phyloP scores from a whole-genome alignment of 2,329 filamentous ascomycete species.

The Neonectria faginata region DNA sequence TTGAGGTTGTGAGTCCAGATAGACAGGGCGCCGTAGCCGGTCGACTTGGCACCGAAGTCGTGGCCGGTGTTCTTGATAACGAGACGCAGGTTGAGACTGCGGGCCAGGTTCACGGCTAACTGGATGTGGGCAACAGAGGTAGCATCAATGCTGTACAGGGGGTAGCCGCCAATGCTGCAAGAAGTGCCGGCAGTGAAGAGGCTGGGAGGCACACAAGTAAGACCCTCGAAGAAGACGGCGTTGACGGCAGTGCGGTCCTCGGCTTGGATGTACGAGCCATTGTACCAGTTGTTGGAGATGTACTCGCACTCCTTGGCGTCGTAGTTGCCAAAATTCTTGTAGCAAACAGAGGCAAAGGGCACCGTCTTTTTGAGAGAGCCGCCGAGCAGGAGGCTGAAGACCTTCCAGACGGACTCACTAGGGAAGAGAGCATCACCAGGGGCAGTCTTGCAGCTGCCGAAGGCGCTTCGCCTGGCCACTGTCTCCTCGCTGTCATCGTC shows the following conservation, averaged over 20 bases:
- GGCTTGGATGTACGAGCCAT: slow-evolving; percentile 36
- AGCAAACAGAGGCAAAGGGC: slow-evolving; percentile 50
- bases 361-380: slow-evolving; percentile 49
- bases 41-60: slow-evolving; percentile 67
- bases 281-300: slow-evolving; percentile 35
- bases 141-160: slow-evolving; percentile 56
- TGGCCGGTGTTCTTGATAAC: slow-evolving; percentile 64
- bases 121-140: slow-evolving; percentile 58
- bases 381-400: slow-evolving; percentile 49
- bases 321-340: slow-evolving; percentile 36
- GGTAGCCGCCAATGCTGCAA: slow-evolving; percentile 57
- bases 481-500: slow-evolving; percentile 27
- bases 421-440: slow-evolving; percentile 49
- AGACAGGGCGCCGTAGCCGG: slow-evolving; percentile 59
- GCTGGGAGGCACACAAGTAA: slow-evolving; percentile 50
- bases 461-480: slow-evolving; percentile 20
- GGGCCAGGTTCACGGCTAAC: slow-evolving; percentile 59
- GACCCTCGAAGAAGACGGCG: slow-evolving; percentile 54
- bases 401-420: slow-evolving; percentile 43
- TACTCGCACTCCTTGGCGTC: slow-evolving; percentile 26
- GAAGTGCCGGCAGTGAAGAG: slow-evolving; percentile 40
- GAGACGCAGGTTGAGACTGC: slow-evolving; percentile 58
- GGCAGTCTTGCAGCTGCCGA: slow-evolving; percentile 46
- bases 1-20: slow-evolving; percentile 57
- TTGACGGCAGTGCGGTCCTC: slow-evolving; percentile 55